These are phyloP conservation scores for Colletotrichum paranaense DNA, from an alignment of 2,329 filamentous ascomycete species.

Conservation along the genomic window DNA sequence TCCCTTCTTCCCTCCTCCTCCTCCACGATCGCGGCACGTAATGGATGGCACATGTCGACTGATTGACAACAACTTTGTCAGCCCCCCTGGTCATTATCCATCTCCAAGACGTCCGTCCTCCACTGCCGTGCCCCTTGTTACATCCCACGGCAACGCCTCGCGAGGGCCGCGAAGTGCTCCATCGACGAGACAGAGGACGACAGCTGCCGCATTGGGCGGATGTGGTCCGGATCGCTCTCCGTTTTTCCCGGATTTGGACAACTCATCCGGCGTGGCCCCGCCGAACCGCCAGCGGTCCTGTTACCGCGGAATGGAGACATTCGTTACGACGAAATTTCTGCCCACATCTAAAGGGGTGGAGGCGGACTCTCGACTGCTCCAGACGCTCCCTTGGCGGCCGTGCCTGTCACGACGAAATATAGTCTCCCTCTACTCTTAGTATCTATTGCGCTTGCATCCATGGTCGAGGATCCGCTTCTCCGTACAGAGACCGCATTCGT, in stretches of 20 bases:
- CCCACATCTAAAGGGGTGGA: background rate
- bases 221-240: conserved; percentile 27
- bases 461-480: background rate
- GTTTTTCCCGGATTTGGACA: conserved; percentile 22
- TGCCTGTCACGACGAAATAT: background rate
- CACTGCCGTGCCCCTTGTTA: background rate
- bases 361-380: background rate
- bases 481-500: background rate
- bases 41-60: background rate
- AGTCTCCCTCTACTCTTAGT: background rate
- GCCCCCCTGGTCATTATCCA: background rate
- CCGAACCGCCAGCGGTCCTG: background rate
- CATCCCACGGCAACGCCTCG: background rate
- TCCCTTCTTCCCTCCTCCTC: background rate
- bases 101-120: background rate
- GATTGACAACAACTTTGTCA: conserved; percentile 25
- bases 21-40: background rate
- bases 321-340: conserved; percentile 13
- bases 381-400: background rate
- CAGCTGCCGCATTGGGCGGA: conserved; percentile 24
- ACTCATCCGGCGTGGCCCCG: conserved; percentile 21
- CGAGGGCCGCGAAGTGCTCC: background rate
- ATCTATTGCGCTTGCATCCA: background rate
- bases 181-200: background rate
- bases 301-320: conserved; percentile 19